Percentiles rank a stretch among this genome's conserved stretches.
Conservation (phyloP, 495 filamentous ascomycete species). For the Daldinia decipiens region DNA sequence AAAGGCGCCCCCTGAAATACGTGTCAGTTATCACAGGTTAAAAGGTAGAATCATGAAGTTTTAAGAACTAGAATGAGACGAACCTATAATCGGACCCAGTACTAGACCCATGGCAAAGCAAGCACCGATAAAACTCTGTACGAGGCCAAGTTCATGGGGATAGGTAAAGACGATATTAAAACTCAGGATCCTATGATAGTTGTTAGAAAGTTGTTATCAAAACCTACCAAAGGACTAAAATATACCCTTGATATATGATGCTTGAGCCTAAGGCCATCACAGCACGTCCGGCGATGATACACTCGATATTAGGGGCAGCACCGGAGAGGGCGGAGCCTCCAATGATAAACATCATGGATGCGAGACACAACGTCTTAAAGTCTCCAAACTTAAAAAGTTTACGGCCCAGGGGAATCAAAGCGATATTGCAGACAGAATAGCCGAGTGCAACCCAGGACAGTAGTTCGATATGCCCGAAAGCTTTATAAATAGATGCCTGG, state of each 20-base stretch:
- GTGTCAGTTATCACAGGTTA: background rate
- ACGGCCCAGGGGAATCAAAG: slow-evolving; percentile 52
- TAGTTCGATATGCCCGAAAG: slow-evolving; percentile 38
- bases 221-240: background rate
- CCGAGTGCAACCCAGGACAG: slow-evolving; percentile 44
- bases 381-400: slow-evolving; percentile 64
- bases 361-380: slow-evolving; percentile 62
- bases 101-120: slow-evolving; percentile 63
- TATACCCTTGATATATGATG: slow-evolving; percentile 60
- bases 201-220: slow-evolving; percentile 16
- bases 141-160: slow-evolving; percentile 57
- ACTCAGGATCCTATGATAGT: slow-evolving; percentile 47
- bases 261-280: slow-evolving; percentile 53
- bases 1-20: slow-evolving; percentile 51
- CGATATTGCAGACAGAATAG: slow-evolving; percentile 59
- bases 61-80: slow-evolving; percentile 4
- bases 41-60: background rate
- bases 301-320: slow-evolving; percentile 59
- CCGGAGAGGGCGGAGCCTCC: slow-evolving; percentile 64
- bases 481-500: slow-evolving; percentile 33
- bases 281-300: slow-evolving; percentile 62
- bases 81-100: slow-evolving; percentile 68
- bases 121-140: slow-evolving; percentile 53
- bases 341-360: slow-evolving; percentile 60
- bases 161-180: slow-evolving; percentile 57